phyloP scores from a whole-genome alignment of 495 filamentous ascomycete species.

The Annulohypoxylon bovei region DNA sequence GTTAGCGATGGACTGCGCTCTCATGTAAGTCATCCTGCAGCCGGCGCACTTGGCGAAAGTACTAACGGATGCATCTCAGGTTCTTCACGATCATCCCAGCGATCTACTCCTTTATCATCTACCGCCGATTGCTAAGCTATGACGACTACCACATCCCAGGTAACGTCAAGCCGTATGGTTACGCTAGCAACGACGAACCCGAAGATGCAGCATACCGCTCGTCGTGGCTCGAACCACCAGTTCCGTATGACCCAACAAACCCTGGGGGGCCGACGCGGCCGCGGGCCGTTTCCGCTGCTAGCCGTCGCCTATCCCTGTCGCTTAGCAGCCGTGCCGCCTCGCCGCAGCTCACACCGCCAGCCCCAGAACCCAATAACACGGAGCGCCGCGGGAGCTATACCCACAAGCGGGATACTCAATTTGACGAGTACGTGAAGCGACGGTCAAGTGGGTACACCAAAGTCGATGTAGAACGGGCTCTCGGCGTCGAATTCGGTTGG shows the following conservation, averaged over 20 bases:
- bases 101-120: conserved; percentile 53
- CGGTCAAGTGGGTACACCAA: conserved; percentile 39
- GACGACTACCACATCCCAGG: conserved; percentile 56
- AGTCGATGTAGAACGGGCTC: conserved; percentile 46
- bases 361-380: not conserved
- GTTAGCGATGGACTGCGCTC: conserved; percentile 51
- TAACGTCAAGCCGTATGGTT: conserved; percentile 49
- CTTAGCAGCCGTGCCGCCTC: conserved; percentile 20
- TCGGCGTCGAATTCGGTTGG: conserved; percentile 56
- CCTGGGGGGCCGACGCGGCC: conserved; percentile 13
- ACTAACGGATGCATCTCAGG: conserved; percentile 32
- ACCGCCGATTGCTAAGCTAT: conserved; percentile 53
- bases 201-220: conserved; percentile 38
- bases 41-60: not conserved
- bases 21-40: conserved; percentile 47
- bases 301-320: conserved; percentile 30
- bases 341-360: conserved; percentile 9
- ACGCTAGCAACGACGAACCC: conserved; percentile 34
- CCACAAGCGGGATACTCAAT: conserved; percentile 49
- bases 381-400: conserved; percentile 42
- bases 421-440: conserved; percentile 45
- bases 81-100: conserved; percentile 47
- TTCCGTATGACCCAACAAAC: conserved; percentile 37
- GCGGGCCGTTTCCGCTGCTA: conserved; percentile 36
- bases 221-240: conserved; percentile 27